Base-by-base conservation (phyloP, 2,329 filamentous ascomycete genomes). In the Tolypocladium endophyticum region DNA sequence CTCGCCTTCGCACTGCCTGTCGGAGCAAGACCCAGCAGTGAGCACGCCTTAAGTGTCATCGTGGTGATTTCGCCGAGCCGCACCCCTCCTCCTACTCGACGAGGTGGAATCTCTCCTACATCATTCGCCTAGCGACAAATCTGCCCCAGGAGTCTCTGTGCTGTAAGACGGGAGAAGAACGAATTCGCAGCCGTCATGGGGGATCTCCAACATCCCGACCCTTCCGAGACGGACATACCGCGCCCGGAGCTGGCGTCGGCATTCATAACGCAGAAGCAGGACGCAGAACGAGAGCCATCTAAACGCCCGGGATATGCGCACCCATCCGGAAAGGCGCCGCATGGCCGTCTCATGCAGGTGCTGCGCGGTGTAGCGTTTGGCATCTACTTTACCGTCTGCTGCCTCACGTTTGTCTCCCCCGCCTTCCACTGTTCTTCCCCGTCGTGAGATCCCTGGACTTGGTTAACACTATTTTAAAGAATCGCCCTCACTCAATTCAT, bases 401-500 rank as follows among this genome's bases (percentile, higher is more conserved):
- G 75, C 61, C 39, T 81, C 52, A 71, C 74, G 83, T 86, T 77
- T 56, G 79, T 68, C 60, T 67, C 59, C 20, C 57, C 39, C 23
- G 12, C 45, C 38, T 2, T 23, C 50, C 4, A 5, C 20, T n/a
- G 9, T 54, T 14, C 30, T 35, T 11, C 9, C 11, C 20, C 11
- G 18, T 35, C 30, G 50, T 5, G 6, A 36, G 20, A 9, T 9
- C 2, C 20, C 30, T 11, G 4, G 16, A 33, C 47, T 52, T 41
- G 43, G 50, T 64, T 67, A 35, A 68, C 58, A 56, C 14, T 39
- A 41, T 12, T 47, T 9, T 55, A 56, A 88, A 88, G 85, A 20
- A 85, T 89, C 67, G 82, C 84, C 66, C 71, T 83, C 23, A 90
- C 90, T 8, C 90, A 96, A 69, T 79, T 92, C 63, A 76, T 95